phyloP scores from a whole-genome alignment of 2,329 filamentous ascomycete species.

The Lomentospora prolificans region DNA sequence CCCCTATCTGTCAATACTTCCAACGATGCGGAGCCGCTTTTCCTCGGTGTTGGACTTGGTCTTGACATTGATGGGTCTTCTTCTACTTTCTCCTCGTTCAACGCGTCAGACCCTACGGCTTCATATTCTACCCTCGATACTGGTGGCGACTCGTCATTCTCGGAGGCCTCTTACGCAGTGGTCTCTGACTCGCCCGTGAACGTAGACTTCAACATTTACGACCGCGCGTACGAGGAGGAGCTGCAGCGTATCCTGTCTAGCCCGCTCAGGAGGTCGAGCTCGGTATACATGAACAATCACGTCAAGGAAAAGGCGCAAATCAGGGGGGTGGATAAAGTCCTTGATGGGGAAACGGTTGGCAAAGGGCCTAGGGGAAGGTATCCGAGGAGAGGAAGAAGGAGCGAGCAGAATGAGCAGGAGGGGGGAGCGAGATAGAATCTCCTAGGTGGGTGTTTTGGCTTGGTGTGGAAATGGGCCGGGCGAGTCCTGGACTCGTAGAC shows the following conservation, averaged over 20 bases:
- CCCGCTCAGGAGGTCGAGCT: conserved; percentile 25
- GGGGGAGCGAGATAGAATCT: not conserved
- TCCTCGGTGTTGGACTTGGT: conserved; percentile 19
- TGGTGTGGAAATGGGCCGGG: not conserved
- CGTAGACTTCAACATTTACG: conserved; percentile 81
- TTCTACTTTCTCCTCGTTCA: conserved; percentile 11
- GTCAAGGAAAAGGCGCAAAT: conserved; percentile 33
- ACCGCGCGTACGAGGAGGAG: conserved; percentile 63
- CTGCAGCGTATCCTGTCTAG: conserved; percentile 56
- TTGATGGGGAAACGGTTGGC: conserved; percentile 16
- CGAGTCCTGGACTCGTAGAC: no score
- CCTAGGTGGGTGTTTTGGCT: not conserved
- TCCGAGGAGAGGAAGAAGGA: conserved; percentile 6
- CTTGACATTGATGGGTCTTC: conserved; percentile 18
- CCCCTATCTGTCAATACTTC: not conserved
- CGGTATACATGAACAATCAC: conserved; percentile 39
- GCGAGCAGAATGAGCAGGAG: not conserved
- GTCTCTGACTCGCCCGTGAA: conserved; percentile 79
- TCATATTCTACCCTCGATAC: conserved; percentile 69
- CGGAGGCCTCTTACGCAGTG: conserved; percentile 26
- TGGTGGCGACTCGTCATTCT: conserved; percentile 22
- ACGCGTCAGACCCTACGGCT: not conserved
- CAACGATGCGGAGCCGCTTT: not conserved
- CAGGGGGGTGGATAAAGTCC: conserved; percentile 25
- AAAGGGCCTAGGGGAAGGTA: conserved; percentile 5